Evolutionary conservation across 2,329 filamentous ascomycete genomes (phyloP).

Genomic region (Ophidiomyces ophidiicola): DNA sequence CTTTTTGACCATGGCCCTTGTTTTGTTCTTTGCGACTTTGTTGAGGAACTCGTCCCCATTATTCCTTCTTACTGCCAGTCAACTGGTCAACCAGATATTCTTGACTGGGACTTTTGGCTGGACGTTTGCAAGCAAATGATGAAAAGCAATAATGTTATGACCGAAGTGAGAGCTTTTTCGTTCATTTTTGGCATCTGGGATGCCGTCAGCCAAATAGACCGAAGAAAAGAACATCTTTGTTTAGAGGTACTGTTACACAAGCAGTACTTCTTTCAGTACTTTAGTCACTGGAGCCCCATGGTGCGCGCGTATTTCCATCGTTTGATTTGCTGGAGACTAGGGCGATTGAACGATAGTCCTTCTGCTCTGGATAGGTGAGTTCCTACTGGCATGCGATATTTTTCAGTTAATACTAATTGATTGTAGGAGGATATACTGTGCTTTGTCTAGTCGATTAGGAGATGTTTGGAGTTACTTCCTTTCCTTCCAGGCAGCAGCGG

Average conservation of each 20-base stretch:
- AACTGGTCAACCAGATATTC: constrained; percentile 36
- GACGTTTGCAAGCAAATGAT: constrained; percentile 67
- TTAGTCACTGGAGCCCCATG: constrained; percentile 94
- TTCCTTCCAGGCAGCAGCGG: constrained; percentile 57
- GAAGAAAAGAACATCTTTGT: constrained; percentile 58
- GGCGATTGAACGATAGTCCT: constrained; percentile 57
- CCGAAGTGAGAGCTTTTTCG: constrained; percentile 71
- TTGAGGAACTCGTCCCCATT: constrained; percentile 67
- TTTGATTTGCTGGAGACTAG: constrained; percentile 77
- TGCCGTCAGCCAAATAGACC: constrained; percentile 51
- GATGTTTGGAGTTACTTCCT: constrained; percentile 69
- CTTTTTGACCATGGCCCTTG: constrained; percentile 72
- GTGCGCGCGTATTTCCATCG: constrained; percentile 87
- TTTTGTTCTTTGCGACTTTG: constrained; percentile 80
- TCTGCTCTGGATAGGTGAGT: constrained; percentile 57
- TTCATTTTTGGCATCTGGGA: constrained; percentile 75
- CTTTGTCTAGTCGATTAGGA: constrained; percentile 55
- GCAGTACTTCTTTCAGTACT: constrained; percentile 64
- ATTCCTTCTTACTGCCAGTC: constrained; percentile 48
- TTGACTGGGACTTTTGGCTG: constrained; percentile 79
- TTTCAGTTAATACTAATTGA: constrained; percentile 16
- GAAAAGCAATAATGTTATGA: constrained; percentile 75
- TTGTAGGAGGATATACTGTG: constrained; percentile 55
- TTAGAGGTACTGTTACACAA: constrained; percentile 63
- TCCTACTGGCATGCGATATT: background rate